A percentile compares a stretch with the other conserved stretches of the same genome.
These are phyloP conservation scores for Schizonepeta tenuifolia DNA, from an alignment of 257 asterid species.

Conservation along the genomic window DNA sequence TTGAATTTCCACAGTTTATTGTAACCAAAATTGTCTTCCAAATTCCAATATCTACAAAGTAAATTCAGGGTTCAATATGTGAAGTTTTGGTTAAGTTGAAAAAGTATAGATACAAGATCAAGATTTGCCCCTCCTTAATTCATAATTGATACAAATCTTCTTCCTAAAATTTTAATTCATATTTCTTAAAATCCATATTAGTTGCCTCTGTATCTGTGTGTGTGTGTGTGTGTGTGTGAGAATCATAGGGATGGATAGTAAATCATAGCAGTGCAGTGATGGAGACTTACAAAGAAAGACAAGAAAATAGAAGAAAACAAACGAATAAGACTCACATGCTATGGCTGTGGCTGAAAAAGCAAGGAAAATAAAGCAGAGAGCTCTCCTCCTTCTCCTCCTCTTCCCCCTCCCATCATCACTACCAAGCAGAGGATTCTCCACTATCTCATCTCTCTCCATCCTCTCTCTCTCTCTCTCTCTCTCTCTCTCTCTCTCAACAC, in stretches of 20 bases:
- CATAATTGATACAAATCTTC: too few relatives aligned
- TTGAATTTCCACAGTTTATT: background rate
- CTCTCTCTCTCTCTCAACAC: constrained; percentile 22
- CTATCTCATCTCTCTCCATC: constrained; percentile 29
- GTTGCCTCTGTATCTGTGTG: background rate
- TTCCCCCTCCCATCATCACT: background rate
- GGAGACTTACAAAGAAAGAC: background rate
- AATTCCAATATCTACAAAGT: too few relatives aligned
- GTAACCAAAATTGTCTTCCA: too few relatives aligned
- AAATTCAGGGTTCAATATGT: background rate
- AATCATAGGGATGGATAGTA: background rate
- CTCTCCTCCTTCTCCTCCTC: constrained; percentile 27
- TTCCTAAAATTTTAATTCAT: background rate
- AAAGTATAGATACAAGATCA: background rate
- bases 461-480: constrained; percentile 28
- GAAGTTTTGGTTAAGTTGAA: background rate
- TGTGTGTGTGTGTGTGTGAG: background rate
- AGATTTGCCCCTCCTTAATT: background rate
- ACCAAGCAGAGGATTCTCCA: constrained; percentile 39
- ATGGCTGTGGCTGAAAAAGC: constrained; percentile 38
- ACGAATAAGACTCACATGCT: constrained; percentile 43
- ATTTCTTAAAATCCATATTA: background rate
- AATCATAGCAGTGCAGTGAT: background rate
- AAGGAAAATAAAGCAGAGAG: constrained; percentile 30
- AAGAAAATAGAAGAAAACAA: background rate